A percentile compares a stretch with the other conserved stretches of the same genome.
phyloP scores from a whole-genome alignment of 495 filamentous ascomycete species.

The Collariella sp. region DNA sequence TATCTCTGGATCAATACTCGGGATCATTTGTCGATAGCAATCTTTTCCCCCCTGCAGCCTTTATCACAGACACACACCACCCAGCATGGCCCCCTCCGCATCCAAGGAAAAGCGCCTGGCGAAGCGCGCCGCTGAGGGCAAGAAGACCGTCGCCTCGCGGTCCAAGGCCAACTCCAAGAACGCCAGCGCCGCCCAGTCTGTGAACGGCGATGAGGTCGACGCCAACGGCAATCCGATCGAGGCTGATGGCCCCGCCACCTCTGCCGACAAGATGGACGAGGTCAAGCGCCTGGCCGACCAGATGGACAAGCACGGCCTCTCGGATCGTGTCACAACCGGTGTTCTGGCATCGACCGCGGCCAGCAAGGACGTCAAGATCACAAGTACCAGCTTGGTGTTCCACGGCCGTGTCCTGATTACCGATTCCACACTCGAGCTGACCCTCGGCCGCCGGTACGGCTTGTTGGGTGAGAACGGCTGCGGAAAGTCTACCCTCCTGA shows the following conservation, averaged over 20 bases:
- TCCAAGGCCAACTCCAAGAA: slow-evolving; percentile 62
- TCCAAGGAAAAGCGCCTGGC: slow-evolving; percentile 97
- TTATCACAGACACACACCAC: background rate
- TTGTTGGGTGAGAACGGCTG: slow-evolving; percentile 97
- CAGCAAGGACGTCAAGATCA: slow-evolving; percentile 93
- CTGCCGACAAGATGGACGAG: slow-evolving; percentile 62
- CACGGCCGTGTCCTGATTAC: slow-evolving; percentile 93
- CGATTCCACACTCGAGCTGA: slow-evolving; percentile 88
- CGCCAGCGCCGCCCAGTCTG: slow-evolving; percentile 54
- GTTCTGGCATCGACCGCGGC: slow-evolving; percentile 76
- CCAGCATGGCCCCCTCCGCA: slow-evolving; percentile 77
- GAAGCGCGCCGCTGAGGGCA: slow-evolving; percentile 76
- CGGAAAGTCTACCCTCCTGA: slow-evolving; percentile 93
- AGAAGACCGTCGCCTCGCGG: slow-evolving; percentile 57
- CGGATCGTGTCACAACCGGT: slow-evolving; percentile 96
- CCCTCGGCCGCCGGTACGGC: slow-evolving; percentile 87
- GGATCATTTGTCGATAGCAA: background rate
- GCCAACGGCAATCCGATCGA: slow-evolving; percentile 50
- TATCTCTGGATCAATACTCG: slow-evolving; percentile 9
- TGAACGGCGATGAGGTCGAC: slow-evolving; percentile 63
- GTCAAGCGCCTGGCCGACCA: slow-evolving; percentile 67
- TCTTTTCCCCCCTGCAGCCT: background rate
- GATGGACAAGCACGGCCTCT: slow-evolving; percentile 91
- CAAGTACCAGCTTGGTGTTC: slow-evolving; percentile 86
- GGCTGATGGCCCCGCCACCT: slow-evolving; percentile 60